Evolutionary conservation across 208 protist genomes (phyloP).

Genomic region (Trypanosoma cruzi): DNA sequence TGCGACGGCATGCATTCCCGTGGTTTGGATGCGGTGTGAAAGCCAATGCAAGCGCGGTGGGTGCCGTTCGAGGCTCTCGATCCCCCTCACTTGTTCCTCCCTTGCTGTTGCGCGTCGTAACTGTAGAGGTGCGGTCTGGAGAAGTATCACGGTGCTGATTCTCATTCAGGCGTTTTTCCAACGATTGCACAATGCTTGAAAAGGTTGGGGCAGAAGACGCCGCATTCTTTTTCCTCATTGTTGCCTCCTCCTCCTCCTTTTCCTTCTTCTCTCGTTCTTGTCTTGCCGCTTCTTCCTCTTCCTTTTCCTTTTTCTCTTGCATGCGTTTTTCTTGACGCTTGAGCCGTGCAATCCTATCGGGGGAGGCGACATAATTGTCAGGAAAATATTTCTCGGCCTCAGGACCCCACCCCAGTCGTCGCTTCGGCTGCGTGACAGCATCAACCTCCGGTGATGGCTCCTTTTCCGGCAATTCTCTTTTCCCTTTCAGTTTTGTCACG

Average conservation of each 20-base stretch:
- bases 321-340: conserved; percentile 4
- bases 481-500: background rate
- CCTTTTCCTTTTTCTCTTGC: conserved; percentile 1
- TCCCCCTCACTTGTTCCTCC: background rate
- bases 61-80: conserved; percentile 9
- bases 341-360: conserved; percentile 47
- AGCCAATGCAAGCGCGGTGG: background rate
- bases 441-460: background rate
- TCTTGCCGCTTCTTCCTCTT: conserved; percentile 18
- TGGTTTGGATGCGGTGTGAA: background rate
- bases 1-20: background rate
- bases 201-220: background rate
- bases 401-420: conserved; percentile 58
- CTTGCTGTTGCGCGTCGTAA: background rate
- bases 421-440: background rate
- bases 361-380: conserved; percentile 70
- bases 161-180: background rate
- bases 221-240: background rate
- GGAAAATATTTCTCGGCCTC: conserved; percentile 74
- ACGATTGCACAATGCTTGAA: background rate
- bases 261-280: conserved; percentile 5
- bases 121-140: background rate
- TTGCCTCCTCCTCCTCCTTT: no score
- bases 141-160: background rate
- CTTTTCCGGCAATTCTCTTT: background rate